phyloP scores from a whole-genome alignment of 331 rosid genomes.

The Quercus phellos region DNA sequence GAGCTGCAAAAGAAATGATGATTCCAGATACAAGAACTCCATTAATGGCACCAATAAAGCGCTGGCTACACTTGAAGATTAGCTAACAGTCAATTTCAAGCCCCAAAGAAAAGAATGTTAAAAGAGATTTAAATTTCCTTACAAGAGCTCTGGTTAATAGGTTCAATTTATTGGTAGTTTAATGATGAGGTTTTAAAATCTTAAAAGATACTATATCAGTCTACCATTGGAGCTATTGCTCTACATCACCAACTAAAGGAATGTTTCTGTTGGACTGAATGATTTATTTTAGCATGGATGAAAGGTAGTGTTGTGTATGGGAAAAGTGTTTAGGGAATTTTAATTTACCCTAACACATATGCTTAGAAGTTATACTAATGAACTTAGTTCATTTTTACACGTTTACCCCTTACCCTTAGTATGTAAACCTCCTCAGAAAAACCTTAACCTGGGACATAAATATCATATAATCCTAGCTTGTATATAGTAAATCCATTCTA shows the following conservation, averaged over 20 bases:
- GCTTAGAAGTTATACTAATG: no score
- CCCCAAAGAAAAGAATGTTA: background rate
- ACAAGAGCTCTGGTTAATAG: background rate
- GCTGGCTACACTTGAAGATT: conserved; percentile 57
- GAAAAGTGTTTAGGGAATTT: no score
- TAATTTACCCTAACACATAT: no score
- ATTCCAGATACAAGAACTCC: conserved; percentile 63
- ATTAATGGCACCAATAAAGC: conserved; percentile 62
- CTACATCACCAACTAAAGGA: background rate
- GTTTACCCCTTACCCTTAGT: no score
- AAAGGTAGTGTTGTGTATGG: background rate
- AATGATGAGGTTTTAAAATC: background rate
- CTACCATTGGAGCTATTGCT: background rate
- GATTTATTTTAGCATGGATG: background rate
- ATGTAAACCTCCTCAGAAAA: no score
- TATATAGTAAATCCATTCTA: no score
- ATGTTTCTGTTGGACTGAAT: background rate
- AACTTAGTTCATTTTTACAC: no score
- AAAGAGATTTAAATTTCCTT: background rate
- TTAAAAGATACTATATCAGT: background rate
- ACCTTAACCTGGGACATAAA: no score
- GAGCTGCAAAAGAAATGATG: conserved; percentile 59
- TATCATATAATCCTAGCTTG: no score
- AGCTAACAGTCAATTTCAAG: conserved; percentile 17
- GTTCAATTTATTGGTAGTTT: background rate